Evolutionary conservation across 352 stramenopile species (phyloP).

Genomic region (Lagenidium sp.): DNA sequence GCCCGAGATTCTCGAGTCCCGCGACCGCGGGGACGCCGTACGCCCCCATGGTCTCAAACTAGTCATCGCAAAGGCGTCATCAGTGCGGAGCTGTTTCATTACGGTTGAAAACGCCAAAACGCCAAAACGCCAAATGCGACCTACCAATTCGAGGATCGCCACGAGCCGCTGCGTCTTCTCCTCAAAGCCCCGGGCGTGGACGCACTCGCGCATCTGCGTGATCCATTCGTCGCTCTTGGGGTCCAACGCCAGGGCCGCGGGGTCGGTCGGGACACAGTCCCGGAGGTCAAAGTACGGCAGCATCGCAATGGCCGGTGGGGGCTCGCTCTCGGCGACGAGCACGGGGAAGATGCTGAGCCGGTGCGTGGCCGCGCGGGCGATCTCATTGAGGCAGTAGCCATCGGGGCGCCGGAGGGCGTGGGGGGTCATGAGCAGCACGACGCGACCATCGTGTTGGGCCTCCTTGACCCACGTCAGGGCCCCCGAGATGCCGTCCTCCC

Average conservation of each 20-base stretch:
- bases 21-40: slow-evolving; percentile 55
- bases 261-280: slow-evolving; percentile 41
- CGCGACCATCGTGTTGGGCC: slow-evolving; percentile 52
- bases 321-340: slow-evolving; percentile 53
- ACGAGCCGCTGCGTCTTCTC: slow-evolving; percentile 46
- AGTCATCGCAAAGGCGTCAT: no score
- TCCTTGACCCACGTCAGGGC: slow-evolving; percentile 62
- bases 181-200: slow-evolving; percentile 29
- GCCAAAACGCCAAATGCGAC: no score
- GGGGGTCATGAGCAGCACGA: slow-evolving; percentile 73
- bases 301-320: slow-evolving; percentile 55
- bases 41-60: slow-evolving; percentile 61
- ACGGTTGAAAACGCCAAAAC: no score
- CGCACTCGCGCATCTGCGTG: slow-evolving; percentile 20
- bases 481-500: slow-evolving; percentile 62
- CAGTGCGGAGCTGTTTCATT: no score
- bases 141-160: slow-evolving; percentile 52
- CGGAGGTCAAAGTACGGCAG: slow-evolving; percentile 70
- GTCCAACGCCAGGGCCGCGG: slow-evolving; percentile 16
- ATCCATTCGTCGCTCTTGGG: slow-evolving; percentile 28
- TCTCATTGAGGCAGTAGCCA: slow-evolving; percentile 76
- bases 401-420: slow-evolving; percentile 61
- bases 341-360: slow-evolving; percentile 65
- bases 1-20: slow-evolving; percentile 39
- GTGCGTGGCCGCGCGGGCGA: slow-evolving; percentile 46